A percentile compares a stretch with the other conserved stretches of the same genome.
These are phyloP conservation scores for Paraurostyla sp. DNA, from an alignment of 73 alveolate genomes.

Conservation along the genomic window DNA sequence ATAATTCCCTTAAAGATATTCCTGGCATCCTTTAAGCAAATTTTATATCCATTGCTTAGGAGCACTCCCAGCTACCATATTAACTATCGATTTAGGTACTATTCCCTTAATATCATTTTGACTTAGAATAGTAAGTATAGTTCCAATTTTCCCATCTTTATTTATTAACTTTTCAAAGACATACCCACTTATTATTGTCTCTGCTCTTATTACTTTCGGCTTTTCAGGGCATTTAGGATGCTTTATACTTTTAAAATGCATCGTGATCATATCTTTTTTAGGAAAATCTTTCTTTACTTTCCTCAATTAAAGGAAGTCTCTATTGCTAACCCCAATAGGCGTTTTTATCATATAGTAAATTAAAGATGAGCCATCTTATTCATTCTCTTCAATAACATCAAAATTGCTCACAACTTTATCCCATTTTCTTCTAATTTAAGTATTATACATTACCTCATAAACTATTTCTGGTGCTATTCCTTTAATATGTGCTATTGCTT, in stretches of 20 bases:
- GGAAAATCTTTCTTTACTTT: slow-evolving; percentile 91
- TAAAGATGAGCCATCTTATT: slow-evolving; percentile 75
- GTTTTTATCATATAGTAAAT: slow-evolving; percentile 89
- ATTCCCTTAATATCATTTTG: slow-evolving; percentile 94
- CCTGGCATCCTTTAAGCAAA: slow-evolving; percentile 85
- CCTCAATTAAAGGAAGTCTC: slow-evolving; percentile 94
- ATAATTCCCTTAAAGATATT: not conserved
- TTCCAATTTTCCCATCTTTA: slow-evolving; percentile 65
- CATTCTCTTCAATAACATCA: slow-evolving; percentile 85
- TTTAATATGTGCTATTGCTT: slow-evolving; percentile 62
- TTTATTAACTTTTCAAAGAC: slow-evolving; percentile 78
- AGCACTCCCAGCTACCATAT: slow-evolving; percentile 90
- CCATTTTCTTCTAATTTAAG: slow-evolving; percentile 62
- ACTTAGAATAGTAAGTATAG: slow-evolving; percentile 83
- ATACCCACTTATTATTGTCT: slow-evolving; percentile 94
- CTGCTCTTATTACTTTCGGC: slow-evolving; percentile 87
- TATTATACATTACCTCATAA: slow-evolving; percentile 52
- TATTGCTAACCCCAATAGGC: slow-evolving; percentile 84
- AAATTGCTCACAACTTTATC: slow-evolving; percentile 73
- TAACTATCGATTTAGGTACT: slow-evolving; percentile 88
- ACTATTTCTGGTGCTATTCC: slow-evolving; percentile 46
- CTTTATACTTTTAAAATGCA: slow-evolving; percentile 88
- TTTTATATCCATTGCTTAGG: slow-evolving; percentile 93
- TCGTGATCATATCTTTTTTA: slow-evolving; percentile 75
- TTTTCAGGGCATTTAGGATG: slow-evolving; percentile 87